phyloP scores from a whole-genome alignment of 805 yeast genomes.

The Dipodascopsis uninucleata region DNA sequence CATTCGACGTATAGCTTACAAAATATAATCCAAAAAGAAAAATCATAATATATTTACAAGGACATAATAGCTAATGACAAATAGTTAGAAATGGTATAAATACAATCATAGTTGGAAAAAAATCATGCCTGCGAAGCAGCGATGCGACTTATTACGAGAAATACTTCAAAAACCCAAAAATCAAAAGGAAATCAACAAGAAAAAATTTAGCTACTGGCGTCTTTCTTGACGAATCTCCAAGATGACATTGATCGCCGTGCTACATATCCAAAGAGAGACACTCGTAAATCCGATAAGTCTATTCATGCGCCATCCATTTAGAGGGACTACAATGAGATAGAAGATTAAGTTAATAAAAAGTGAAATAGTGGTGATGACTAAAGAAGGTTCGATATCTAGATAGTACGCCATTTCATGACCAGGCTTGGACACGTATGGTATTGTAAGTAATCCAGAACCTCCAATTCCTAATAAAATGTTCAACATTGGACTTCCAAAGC shows the following conservation, averaged over 20 bases:
- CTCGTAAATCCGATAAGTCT: slow-evolving; percentile 40
- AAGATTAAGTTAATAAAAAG: slow-evolving; percentile 41
- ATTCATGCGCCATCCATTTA: slow-evolving; percentile 44
- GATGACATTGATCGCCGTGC: slow-evolving; percentile 33
- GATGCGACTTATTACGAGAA: too few relatives aligned
- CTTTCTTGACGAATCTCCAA: too few relatives aligned
- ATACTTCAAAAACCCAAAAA: too few relatives aligned
- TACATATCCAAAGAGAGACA: slow-evolving; percentile 43
- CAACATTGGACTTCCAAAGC: slow-evolving; percentile 88
- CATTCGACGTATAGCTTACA: too few relatives aligned
- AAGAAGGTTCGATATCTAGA: slow-evolving; percentile 40
- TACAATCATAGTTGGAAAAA: too few relatives aligned
- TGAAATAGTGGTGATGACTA: slow-evolving; percentile 43
- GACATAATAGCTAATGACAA: too few relatives aligned
- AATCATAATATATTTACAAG: too few relatives aligned
- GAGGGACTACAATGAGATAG: slow-evolving; percentile 41
- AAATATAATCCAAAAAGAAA: too few relatives aligned
- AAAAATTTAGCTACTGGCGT: neutral
- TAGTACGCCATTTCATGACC: slow-evolving; percentile 28
- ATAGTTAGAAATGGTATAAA: too few relatives aligned
- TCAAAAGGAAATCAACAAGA: too few relatives aligned
- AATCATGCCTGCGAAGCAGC: too few relatives aligned
- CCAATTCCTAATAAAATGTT: slow-evolving; percentile 80
- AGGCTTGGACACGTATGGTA: slow-evolving; percentile 26
- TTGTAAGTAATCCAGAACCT: slow-evolving; percentile 56